Conservation (phyloP, 305 asterid genomes). For the Ilex paraguariensis region DNA sequence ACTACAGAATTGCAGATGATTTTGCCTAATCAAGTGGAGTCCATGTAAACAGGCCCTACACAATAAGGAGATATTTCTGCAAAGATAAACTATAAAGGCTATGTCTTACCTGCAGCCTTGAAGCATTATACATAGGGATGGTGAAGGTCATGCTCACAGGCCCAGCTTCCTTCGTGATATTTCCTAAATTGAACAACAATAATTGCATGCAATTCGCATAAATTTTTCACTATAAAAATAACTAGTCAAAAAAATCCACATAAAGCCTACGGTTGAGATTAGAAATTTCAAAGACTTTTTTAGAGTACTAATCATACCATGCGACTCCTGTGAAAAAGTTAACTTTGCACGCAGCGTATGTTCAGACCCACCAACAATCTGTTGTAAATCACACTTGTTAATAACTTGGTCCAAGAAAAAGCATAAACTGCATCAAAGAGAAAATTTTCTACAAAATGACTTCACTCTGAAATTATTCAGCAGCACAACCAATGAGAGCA, state of each 20-base stretch:
- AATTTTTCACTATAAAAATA: background rate
- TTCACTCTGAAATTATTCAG: conserved; percentile 5
- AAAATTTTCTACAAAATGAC: background rate
- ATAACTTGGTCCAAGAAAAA: conserved; percentile 15
- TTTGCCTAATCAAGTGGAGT: too few species aligned
- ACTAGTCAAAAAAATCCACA: too few species aligned
- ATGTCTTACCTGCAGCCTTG: conserved; percentile 88
- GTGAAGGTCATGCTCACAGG: conserved; percentile 98
- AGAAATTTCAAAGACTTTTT: background rate
- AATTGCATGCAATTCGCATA: conserved; percentile 7
- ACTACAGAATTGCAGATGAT: too few species aligned
- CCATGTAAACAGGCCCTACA: too few species aligned
- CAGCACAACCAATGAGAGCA: conserved; percentile 1
- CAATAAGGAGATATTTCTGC: too few species aligned
- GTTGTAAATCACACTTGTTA: conserved; percentile 26
- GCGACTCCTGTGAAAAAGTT: conserved; percentile 86
- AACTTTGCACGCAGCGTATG: conserved; percentile 92
- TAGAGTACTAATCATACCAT: conserved; percentile 43
- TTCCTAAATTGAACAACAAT: conserved; percentile 45
- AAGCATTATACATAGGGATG: conserved; percentile 95
- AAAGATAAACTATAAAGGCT: conserved; percentile 5
- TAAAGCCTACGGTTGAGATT: too few species aligned
- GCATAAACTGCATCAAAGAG: background rate
- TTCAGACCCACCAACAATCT: conserved; percentile 94
- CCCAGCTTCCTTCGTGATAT: conserved; percentile 96